Conservation (phyloP, 2,329 filamentous ascomycete genomes). For the Aspergillus sp. region DNA sequence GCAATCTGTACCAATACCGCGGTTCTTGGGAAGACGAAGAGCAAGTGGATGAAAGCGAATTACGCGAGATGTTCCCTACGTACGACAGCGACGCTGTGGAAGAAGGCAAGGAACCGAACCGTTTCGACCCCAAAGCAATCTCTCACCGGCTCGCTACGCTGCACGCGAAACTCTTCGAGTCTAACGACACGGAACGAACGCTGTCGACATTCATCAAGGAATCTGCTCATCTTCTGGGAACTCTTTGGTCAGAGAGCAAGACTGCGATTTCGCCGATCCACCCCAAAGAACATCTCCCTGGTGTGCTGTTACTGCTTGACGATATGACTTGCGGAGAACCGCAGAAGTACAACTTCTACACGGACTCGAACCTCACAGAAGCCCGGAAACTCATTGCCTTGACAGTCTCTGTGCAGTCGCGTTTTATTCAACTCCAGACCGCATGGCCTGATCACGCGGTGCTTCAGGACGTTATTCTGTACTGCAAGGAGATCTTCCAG, state of each 20-base stretch:
- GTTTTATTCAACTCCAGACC: slow-evolving; percentile 63
- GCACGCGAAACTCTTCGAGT: slow-evolving; percentile 45
- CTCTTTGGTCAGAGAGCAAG: slow-evolving; percentile 22
- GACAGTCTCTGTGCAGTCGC: slow-evolving; percentile 59
- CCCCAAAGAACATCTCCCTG: slow-evolving; percentile 56
- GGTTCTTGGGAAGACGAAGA: slow-evolving; percentile 72
- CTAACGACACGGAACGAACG: slow-evolving; percentile 20
- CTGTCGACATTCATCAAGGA: slow-evolving; percentile 30
- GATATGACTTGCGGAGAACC: slow-evolving; percentile 51
- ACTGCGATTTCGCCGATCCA: slow-evolving; percentile 17
- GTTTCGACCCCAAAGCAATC: slow-evolving; percentile 45
- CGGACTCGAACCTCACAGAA: slow-evolving; percentile 68
- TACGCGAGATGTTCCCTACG: slow-evolving; percentile 73
- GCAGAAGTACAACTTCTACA: slow-evolving; percentile 78
- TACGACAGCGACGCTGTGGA: slow-evolving; percentile 54
- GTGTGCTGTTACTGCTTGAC: slow-evolving; percentile 58
- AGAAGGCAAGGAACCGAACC: slow-evolving; percentile 19
- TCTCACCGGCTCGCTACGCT: slow-evolving; percentile 56
- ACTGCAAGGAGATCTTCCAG: slow-evolving; percentile 67
- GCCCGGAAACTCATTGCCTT: slow-evolving; percentile 65
- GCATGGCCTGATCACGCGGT: slow-evolving; percentile 68
- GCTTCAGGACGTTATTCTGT: slow-evolving; percentile 68
- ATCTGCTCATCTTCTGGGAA: slow-evolving; percentile 29
- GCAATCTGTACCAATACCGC: slow-evolving; percentile 75
- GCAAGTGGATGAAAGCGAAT: slow-evolving; percentile 64